A percentile compares a stretch with the other conserved stretches of the same genome.
phyloP scores from a whole-genome alignment of 2,329 filamentous ascomycete genomes.

The Colletotrichum cordylinicola region DNA sequence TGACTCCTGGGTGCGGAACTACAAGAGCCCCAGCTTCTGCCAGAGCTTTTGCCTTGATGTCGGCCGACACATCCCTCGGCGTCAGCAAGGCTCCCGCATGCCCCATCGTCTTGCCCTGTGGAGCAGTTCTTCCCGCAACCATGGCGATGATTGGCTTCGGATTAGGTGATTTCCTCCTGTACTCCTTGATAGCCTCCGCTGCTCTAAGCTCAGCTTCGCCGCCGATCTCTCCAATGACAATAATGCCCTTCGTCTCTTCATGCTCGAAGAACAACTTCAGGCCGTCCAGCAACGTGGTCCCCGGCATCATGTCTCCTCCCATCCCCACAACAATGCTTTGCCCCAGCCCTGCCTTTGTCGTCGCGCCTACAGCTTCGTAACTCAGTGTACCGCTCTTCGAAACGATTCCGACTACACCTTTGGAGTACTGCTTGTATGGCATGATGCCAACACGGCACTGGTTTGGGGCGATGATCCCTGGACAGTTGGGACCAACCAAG shows the following conservation, averaged over 20 bases:
- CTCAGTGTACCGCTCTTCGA: slow-evolving; percentile 84
- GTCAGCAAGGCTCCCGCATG: slow-evolving; percentile 70
- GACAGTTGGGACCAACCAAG: slow-evolving; percentile 81
- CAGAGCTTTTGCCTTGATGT: slow-evolving; percentile 37
- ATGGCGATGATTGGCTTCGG: slow-evolving; percentile 71
- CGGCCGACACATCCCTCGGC: slow-evolving; percentile 34
- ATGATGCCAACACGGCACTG: slow-evolving; percentile 60
- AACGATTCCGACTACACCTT: slow-evolving; percentile 75
- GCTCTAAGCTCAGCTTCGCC: slow-evolving; percentile 74
- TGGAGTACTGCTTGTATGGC: slow-evolving; percentile 45
- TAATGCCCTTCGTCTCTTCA: slow-evolving; percentile 72
- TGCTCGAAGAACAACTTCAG: slow-evolving; percentile 72
- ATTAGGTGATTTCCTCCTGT: slow-evolving; percentile 57
- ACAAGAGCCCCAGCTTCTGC: slow-evolving; percentile 39
- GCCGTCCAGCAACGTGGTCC: slow-evolving; percentile 75
- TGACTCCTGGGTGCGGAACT: slow-evolving; percentile 42
- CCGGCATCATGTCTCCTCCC: slow-evolving; percentile 77
- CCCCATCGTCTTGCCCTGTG: slow-evolving; percentile 69
- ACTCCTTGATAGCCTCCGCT: slow-evolving; percentile 74
- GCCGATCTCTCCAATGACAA: slow-evolving; percentile 76
- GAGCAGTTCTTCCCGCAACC: slow-evolving; percentile 69
- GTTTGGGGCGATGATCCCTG: slow-evolving; percentile 78
- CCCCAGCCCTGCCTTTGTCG: slow-evolving; percentile 75
- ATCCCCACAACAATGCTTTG: slow-evolving; percentile 81
- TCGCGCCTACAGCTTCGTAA: slow-evolving; percentile 79